phyloP scores from a whole-genome alignment of 192 early-diverging fungal genomes.

The Geranomyces variabilis region DNA sequence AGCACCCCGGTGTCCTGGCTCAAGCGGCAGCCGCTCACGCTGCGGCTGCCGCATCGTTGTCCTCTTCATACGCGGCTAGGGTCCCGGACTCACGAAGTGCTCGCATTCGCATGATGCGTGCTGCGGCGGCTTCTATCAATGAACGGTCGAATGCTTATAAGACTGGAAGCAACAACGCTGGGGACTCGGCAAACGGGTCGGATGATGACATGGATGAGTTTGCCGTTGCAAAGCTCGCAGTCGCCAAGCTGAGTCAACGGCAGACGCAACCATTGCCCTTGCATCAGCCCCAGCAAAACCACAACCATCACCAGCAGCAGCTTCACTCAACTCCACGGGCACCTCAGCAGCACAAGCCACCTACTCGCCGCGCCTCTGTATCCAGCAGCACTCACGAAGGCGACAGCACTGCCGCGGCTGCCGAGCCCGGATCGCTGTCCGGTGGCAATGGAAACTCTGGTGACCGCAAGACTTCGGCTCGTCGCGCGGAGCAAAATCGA shows the following conservation, averaged over 20 bases:
- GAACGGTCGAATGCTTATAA: not conserved
- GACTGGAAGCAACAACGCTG: not conserved
- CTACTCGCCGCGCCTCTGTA: not conserved
- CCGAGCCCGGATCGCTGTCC: not conserved
- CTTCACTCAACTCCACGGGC: not conserved
- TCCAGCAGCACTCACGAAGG: not conserved
- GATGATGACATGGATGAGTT: slow-evolving; percentile 7
- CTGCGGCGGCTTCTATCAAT: not conserved
- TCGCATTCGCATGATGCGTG: slow-evolving; percentile 13
- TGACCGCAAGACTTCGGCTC: slow-evolving; percentile 49
- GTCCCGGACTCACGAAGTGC: slow-evolving; percentile 8
- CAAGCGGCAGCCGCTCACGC: not conserved
- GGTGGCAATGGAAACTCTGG: not conserved
- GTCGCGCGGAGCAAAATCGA: slow-evolving; percentile 87
- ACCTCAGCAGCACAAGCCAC: not conserved
- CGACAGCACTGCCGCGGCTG: not conserved
- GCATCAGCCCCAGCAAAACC: not conserved
- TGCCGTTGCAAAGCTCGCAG: not conserved
- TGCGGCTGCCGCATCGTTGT: not conserved
- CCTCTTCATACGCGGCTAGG: not conserved
- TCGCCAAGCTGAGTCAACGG: not conserved
- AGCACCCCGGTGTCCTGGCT: not conserved
- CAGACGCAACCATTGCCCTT: not conserved
- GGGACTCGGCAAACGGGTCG: not conserved
- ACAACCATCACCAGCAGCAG: not conserved